A percentile compares a stretch with the other conserved stretches of the same genome.
Evolutionary conservation across 2,329 filamentous ascomycete genomes (phyloP).

Genomic region (Geoglossum cookeanum): DNA sequence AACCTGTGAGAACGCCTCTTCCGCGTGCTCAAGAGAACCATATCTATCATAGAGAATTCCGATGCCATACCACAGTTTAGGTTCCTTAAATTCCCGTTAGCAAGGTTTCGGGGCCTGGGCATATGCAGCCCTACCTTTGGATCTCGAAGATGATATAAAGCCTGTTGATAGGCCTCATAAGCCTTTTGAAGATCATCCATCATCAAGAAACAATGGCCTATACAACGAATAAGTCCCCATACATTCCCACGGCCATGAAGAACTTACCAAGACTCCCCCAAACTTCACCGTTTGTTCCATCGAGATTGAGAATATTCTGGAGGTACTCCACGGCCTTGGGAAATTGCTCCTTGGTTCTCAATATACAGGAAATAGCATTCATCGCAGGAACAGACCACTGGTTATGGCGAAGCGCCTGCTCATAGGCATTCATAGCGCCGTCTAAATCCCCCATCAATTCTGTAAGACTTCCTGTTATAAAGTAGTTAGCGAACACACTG

Average conservation of each 20-base stretch:
- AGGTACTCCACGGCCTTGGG: slow-evolving; percentile 87
- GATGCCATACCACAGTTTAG: slow-evolving; percentile 97
- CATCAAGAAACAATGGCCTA: slow-evolving; percentile 97
- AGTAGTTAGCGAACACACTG: slow-evolving; percentile 4
- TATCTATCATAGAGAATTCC: slow-evolving; percentile 95
- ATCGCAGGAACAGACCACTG: slow-evolving; percentile 76
- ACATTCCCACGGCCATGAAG: background rate
- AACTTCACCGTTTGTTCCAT: slow-evolving; percentile 76
- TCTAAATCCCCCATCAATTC: slow-evolving; percentile 79
- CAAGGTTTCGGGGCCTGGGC: background rate
- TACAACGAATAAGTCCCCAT: background rate
- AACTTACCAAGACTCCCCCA: slow-evolving; percentile 80
- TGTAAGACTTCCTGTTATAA: slow-evolving; percentile 52
- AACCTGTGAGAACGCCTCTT: slow-evolving; percentile 94
- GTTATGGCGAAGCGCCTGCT: slow-evolving; percentile 75
- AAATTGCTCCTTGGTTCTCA: slow-evolving; percentile 84
- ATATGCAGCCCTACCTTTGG: slow-evolving; percentile 48
- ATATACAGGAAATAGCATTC: slow-evolving; percentile 82
- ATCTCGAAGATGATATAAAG: slow-evolving; percentile 77
- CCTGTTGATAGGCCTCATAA: slow-evolving; percentile 91
- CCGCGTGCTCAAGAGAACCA: slow-evolving; percentile 87
- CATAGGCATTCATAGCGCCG: slow-evolving; percentile 76
- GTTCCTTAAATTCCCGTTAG: slow-evolving; percentile 40
- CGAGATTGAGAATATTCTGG: slow-evolving; percentile 75
- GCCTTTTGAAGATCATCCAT: slow-evolving; percentile 96